These are phyloP conservation scores for Anisodus acutangulus DNA, from an alignment of 257 asterid species.

Conservation along the genomic window DNA sequence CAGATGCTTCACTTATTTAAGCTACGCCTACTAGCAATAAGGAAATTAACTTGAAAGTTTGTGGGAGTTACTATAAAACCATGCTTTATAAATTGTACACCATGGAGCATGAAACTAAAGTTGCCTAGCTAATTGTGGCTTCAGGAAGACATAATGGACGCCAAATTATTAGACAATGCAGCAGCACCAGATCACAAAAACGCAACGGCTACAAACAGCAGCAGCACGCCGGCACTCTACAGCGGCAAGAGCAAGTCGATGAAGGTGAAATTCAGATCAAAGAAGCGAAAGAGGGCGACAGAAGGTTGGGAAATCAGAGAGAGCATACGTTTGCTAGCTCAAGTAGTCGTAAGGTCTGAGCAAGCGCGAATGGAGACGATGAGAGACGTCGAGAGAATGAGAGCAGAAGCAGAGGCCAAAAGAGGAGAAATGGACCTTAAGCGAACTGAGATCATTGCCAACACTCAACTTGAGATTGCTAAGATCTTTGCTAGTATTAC, in stretches of 20 bases:
- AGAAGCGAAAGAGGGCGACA: slow-evolving; percentile 42
- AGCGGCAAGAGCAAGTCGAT: slow-evolving; percentile 43
- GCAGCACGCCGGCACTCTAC: slow-evolving; percentile 69
- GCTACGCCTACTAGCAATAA: too few relatives aligned
- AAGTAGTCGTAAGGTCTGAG: slow-evolving; percentile 71
- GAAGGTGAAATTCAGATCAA: slow-evolving; percentile 37
- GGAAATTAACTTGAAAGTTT: neutral
- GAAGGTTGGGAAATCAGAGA: slow-evolving; percentile 58
- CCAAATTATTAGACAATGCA: slow-evolving; percentile 49
- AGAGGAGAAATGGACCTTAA: slow-evolving; percentile 79
- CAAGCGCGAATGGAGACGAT: slow-evolving; percentile 75
- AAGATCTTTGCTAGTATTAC: slow-evolving; percentile 58
- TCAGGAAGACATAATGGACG: slow-evolving; percentile 49
- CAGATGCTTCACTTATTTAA: too few relatives aligned
- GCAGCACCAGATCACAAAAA: slow-evolving; percentile 40
- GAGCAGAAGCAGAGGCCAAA: slow-evolving; percentile 75
- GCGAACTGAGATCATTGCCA: slow-evolving; percentile 73
- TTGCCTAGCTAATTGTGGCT: neutral
- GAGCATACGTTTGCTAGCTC: slow-evolving; percentile 73
- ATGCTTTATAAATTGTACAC: neutral
- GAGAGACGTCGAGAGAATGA: slow-evolving; percentile 75
- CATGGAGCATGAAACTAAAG: neutral
- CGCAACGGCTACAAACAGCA: slow-evolving; percentile 54
- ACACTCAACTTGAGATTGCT: slow-evolving; percentile 77
- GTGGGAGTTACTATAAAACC: neutral